Conservation (phyloP, 2,329 filamentous ascomycete species). For the Didymella pinodella region DNA sequence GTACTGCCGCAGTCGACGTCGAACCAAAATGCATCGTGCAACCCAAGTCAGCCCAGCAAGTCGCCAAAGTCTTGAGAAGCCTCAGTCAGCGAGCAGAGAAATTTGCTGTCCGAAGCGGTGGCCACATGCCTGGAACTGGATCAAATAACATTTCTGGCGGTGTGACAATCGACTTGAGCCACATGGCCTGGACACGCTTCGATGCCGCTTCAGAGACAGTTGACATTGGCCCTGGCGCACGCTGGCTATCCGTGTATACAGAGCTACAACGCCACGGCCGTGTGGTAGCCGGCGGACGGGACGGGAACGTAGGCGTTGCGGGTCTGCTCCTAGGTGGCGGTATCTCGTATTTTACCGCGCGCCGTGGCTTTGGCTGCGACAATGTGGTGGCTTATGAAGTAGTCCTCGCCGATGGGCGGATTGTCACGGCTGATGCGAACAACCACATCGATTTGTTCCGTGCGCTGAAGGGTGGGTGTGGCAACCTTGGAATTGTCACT, state of each 20-base stretch:
- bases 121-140: slow-evolving; percentile 33
- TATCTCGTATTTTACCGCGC: slow-evolving; percentile 16
- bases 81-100: no score
- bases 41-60: no score
- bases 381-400: slow-evolving; percentile 41
- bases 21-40: no score
- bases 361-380: slow-evolving; percentile 33
- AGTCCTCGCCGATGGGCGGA: slow-evolving; percentile 48
- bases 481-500: slow-evolving; percentile 55
- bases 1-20: no score
- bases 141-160: slow-evolving; percentile 44
- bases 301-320: slow-evolving; percentile 39
- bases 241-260: slow-evolving; percentile 50
- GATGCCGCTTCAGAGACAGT: slow-evolving; percentile 25
- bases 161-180: slow-evolving; percentile 44
- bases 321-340: slow-evolving; percentile 46
- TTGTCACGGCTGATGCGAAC: slow-evolving; percentile 49
- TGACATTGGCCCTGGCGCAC: slow-evolving; percentile 35
- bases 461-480: slow-evolving; percentile 55
- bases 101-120: slow-evolving; percentile 27
- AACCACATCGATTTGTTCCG: slow-evolving; percentile 49
- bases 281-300: slow-evolving; percentile 32
- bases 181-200: slow-evolving; percentile 32
- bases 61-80: no score
- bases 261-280: slow-evolving; percentile 28